Percentiles rank a stretch among this genome's conserved stretches.
Conservation (phyloP, 2,329 filamentous ascomycete genomes). For the Exophiala oligosperma region DNA sequence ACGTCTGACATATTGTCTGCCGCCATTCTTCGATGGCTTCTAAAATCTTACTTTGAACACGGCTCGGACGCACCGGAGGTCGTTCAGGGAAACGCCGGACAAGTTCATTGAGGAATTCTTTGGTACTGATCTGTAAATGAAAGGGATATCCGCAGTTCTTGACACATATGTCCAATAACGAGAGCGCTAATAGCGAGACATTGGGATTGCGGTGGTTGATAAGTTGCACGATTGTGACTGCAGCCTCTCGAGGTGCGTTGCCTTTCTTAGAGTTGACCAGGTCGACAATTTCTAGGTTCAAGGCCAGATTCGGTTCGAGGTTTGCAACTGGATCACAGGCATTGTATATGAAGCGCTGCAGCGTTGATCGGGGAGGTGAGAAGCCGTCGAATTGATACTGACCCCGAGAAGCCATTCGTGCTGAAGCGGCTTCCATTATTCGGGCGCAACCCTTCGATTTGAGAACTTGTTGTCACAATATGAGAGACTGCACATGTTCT, state of each 20-base stretch:
- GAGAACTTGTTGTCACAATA: no score
- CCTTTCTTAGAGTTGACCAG: conserved; percentile 98
- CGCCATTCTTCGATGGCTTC: conserved; percentile 98
- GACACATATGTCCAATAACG: conserved; percentile 95
- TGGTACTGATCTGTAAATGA: conserved; percentile 96
- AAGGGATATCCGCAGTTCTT: conserved; percentile 99
- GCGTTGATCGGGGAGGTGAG: conserved; percentile 76
- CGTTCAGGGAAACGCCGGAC: conserved; percentile 94
- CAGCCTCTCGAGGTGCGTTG: conserved; percentile 89
- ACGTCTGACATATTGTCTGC: conserved; percentile 96
- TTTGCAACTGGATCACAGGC: conserved; percentile 90
- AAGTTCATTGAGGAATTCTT: conserved; percentile 98
- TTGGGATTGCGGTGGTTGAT: conserved; percentile 98
- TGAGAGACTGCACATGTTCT: no score
- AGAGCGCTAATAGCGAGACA: conserved; percentile 75
- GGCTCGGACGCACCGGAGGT: conserved; percentile 78
- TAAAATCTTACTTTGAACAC: conserved; percentile 88
- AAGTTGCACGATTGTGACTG: conserved; percentile 86
- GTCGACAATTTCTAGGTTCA: conserved; percentile 95
- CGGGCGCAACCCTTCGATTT: no score
- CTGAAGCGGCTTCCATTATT: conserved; percentile 84
- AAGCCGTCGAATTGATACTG: conserved; percentile 91
- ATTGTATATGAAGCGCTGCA: conserved; percentile 94
- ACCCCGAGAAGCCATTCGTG: conserved; percentile 91
- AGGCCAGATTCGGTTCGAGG: conserved; percentile 93